A percentile compares a stretch with the other conserved stretches of the same genome.
phyloP scores from a whole-genome alignment of 2,329 filamentous ascomycete species.

The Didymella exigua region DNA sequence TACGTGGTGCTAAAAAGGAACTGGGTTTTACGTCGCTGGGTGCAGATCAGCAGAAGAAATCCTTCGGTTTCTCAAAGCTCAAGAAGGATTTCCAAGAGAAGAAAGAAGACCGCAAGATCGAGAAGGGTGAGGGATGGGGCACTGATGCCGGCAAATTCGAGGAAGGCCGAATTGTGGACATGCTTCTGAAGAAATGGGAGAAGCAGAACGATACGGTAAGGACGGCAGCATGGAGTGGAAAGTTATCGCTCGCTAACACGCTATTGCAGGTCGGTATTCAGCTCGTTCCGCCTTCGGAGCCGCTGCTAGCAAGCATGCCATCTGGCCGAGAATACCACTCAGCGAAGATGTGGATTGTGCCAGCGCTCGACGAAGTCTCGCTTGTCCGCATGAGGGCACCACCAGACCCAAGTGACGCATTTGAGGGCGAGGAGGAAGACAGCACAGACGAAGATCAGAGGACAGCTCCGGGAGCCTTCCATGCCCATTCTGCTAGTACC shows the following conservation, averaged over 20 bases:
- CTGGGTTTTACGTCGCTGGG: constrained; percentile 64
- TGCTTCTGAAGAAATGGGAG: constrained; percentile 86
- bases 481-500: constrained; percentile 39
- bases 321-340: constrained; percentile 85
- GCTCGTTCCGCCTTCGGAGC: constrained; percentile 70
- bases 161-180: constrained; percentile 82
- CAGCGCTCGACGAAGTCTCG: constrained; percentile 66
- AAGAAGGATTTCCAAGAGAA: constrained; percentile 78
- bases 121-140: constrained; percentile 75
- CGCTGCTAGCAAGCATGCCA: constrained; percentile 78
- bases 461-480: constrained; percentile 44
- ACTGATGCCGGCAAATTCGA: constrained; percentile 83
- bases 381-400: constrained; percentile 65
- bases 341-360: constrained; percentile 70
- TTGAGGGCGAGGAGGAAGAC: constrained; percentile 45
- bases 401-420: constrained; percentile 56
- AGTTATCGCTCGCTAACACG: constrained; percentile 2
- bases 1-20: constrained; percentile 76
- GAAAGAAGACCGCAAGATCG: constrained; percentile 78
- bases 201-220: constrained; percentile 90
- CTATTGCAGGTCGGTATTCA: constrained; percentile 75
- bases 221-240: background rate
- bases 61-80: constrained; percentile 65
- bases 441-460: constrained; percentile 45
- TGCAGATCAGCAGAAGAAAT: constrained; percentile 51